Evolutionary conservation across 305 asterid genomes (phyloP).

Genomic region (Fraxinus paxiana): DNA sequence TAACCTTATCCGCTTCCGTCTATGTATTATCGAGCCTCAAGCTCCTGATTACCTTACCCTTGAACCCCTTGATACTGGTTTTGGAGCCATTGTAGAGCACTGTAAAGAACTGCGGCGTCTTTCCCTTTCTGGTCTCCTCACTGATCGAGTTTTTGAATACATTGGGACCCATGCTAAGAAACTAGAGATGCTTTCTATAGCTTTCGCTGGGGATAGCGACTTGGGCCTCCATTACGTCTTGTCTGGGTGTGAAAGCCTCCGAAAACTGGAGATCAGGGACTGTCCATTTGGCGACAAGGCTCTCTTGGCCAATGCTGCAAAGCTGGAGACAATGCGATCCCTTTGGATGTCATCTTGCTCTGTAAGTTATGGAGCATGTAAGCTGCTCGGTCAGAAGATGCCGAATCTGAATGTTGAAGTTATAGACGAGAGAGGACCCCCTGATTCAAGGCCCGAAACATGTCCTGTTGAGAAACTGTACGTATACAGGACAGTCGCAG

Average conservation of each 20-base stretch:
- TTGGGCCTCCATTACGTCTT: constrained; percentile 76
- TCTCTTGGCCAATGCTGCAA: constrained; percentile 86
- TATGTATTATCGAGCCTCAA: constrained; percentile 77
- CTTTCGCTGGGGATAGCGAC: constrained; percentile 91
- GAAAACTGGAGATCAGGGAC: constrained; percentile 92
- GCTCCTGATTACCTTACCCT: constrained; percentile 74
- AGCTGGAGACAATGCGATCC: constrained; percentile 99
- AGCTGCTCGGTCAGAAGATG: constrained; percentile 72
- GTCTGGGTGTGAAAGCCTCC: constrained; percentile 85
- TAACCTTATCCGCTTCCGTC: constrained; percentile 60
- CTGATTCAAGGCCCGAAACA: constrained; percentile 55
- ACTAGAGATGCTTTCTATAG: constrained; percentile 90
- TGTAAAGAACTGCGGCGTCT: constrained; percentile 78
- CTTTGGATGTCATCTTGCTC: constrained; percentile 99
- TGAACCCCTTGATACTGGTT: constrained; percentile 81
- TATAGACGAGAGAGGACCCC: constrained; percentile 75
- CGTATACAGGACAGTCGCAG: constrained; percentile 72
- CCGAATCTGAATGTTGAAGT: constrained; percentile 83
- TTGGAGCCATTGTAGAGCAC: constrained; percentile 81
- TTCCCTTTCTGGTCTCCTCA: constrained; percentile 80
- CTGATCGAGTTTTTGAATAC: constrained; percentile 68
- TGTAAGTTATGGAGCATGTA: constrained; percentile 88
- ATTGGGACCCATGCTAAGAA: constrained; percentile 84
- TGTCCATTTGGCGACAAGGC: constrained; percentile 93
- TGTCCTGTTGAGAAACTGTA: constrained; percentile 76